Evolutionary conservation across 2,329 filamentous ascomycete species (phyloP), one percentile per base, ranked within the genome.

Genomic region (Claviceps spartinae): DNA sequence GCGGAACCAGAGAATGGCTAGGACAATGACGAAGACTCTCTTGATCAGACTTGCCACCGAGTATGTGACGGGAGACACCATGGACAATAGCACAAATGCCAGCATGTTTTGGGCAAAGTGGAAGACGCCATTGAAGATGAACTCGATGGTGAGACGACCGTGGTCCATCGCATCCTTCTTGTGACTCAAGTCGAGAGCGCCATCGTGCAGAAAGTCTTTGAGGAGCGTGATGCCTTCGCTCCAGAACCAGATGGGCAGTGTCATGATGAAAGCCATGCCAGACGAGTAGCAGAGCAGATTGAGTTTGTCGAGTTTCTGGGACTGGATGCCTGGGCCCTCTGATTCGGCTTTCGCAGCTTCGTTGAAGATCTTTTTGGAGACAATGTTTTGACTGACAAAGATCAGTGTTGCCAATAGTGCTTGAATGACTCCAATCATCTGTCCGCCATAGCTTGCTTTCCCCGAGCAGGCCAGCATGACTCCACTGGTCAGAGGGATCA

Each of bases 251-350:
- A 97, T 86, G 1, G 93, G 93, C 13, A 84, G 68, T 0, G 90
- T 97, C 51, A 96, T 75, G 52, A 95, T 61, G 60, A 98, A 95
- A 0, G 93, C 93, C 59, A 97, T 75, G 18, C 87, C 88, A 0
- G 90, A 95, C n/a, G 90, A 97, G 66, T 98, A 98, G 72, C 87
- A 97, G 3, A 98, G 76, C 18, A 98, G 75, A 64, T 98, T 98
- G 42, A 98, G 79, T 70, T 98, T 98, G 71, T 98, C 93, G 18
- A 96, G 78, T 69, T 95, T 97, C 55, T 83, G 82, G 44, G 81
- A 78, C 52, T 78, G 77, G 13, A 75, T 69, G 0, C 77, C 75
- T 6, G 74, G 67, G 1, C 79, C 79, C 51, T 95, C 88, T 7
- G 83, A 81, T 68, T 96, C 91, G 2, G 88, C 86, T 54, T 83